phyloP scores from a whole-genome alignment of 768 basidiomycete genomes.

The Serendipita sp. region DNA sequence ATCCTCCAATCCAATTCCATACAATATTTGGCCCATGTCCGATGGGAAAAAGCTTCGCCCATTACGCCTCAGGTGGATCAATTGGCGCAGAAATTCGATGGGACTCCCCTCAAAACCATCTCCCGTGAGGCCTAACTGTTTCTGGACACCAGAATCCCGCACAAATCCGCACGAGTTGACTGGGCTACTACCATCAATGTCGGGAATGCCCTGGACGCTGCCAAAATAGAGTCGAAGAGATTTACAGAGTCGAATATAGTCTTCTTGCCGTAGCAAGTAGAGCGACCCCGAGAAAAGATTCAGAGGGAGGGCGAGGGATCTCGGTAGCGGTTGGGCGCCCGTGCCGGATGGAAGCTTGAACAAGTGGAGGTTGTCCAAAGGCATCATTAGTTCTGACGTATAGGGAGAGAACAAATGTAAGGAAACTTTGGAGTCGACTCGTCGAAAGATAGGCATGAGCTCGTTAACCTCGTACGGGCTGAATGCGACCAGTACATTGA shows the following conservation, averaged over 20 bases:
- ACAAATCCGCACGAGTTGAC: neutral
- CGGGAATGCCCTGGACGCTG: neutral
- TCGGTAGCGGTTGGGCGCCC: conserved; percentile 7
- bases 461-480: conserved; percentile 28
- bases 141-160: neutral
- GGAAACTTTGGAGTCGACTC: conserved; percentile 18
- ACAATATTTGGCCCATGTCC: neutral
- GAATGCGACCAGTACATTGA: conserved; percentile 22
- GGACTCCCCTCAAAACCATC: neutral
- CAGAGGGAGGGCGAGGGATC: conserved; percentile 19
- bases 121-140: neutral
- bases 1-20: neutral
- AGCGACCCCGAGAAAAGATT: conserved; percentile 33
- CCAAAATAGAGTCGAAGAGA: conserved; percentile 22
- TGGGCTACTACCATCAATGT: neutral
- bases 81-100: neutral
- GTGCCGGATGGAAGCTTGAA: conserved; percentile 16
- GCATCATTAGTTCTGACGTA: conserved; percentile 20
- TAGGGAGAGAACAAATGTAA: conserved; percentile 31
- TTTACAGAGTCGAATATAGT: conserved; percentile 22
- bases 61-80: neutral
- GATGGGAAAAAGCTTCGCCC: neutral
- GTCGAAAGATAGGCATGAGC: conserved; percentile 24
- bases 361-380: conserved; percentile 25
- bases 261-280: conserved; percentile 21